Base-by-base conservation (phyloP, 169 alveolate species). In the Eimeria sp. region DNA sequence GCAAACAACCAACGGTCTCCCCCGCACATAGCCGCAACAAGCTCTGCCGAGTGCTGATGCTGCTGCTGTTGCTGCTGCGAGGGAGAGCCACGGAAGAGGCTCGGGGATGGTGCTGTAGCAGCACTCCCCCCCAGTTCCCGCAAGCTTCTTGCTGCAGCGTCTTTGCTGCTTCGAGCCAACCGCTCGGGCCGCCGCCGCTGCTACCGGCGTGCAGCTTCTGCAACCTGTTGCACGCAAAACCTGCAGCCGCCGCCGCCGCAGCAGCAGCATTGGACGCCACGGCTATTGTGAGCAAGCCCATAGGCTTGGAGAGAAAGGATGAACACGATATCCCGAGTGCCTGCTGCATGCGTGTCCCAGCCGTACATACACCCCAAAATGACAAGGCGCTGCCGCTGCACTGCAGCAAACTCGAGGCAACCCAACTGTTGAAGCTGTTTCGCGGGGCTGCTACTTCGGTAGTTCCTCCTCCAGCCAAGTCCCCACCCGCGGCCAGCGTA, bases 391-490 rank as follows among this genome's bases (percentile, higher is more conserved):
- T 70, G 47, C 47, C 13, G 72, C 89, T 82, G 72, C 89, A 82
- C 89, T 82, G 89, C 89, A 82, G 72, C 72, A 82, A 27, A 49
- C 89, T 82, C 25, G 72, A 82, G n/a, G 89, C 89, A 30, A 82
- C 47, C 89, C 89, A 82, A 82, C 89, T 49, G 25, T 40, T 76
- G 51, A 76, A 63, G 49, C 65, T 51, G 47, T 22, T 47, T 9
- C 30, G 51, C 47, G 80, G 11, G 80, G 87, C 72, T 34, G 72
- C 89, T 34, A 72, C 89, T 16, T 45, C 22, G 5, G 22, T 47
- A 9, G 65, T 25, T 25, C 51, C 14, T 18, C 73, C 89, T 11
- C 20, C 43, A 25, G 25, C 34, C 13, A 47, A 22, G 47, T n/a
- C 47, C 20, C 47, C 80, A 9, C 80, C 80, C 47, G 47, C 43